Base-by-base conservation (phyloP, 1,284 basidiomycete species). In the Pseudozyma thailandica region DNA sequence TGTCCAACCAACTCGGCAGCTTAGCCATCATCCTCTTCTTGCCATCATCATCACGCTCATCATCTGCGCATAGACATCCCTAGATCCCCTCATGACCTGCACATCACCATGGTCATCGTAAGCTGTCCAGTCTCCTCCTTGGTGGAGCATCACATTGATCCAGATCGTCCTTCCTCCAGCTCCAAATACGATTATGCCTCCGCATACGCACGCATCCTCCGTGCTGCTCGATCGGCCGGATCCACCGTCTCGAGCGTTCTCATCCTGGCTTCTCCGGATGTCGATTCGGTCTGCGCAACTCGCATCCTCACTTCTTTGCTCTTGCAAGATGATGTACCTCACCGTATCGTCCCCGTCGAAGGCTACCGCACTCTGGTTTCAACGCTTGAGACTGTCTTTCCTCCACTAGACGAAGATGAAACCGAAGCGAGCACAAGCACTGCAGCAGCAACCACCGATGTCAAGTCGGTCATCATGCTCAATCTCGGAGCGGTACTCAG, bases 401-500 rank as follows among this genome's bases (percentile, higher is more conserved):
- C 73, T 1, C 44, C 59, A 6, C 49, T 62, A 9, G n/a, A 64
- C 21, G 28, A 57, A n/a, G 30, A 64, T 6, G n/a, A 41, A 25
- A 7, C 13, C 5, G 45, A 8, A 3, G 16, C 20, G 39, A 35
- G 49, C 35, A 53, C 49, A 27, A 54, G 54, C 18, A 46, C 56
- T 26, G 47, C 42, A 23, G 16, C 49, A 41, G 12, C 13, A 23
- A 4, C 38, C n/a, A 62, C 51, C 3, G 82, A 98, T 92, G 86
- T 98, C 23, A 92, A 93, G 77, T 93, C 93, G 0, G 87, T 99
- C 46, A 89, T 99, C 50, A 87, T 98, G 42, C 84, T 99, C 47
- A 97, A 97, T 74, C 91, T 99, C 84, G 96, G 96, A 39, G 90
- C 90, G 1, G 89, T 95, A 49, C 87, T 94, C 31, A 92, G 95